A percentile compares a stretch with the other conserved stretches of the same genome.
These are phyloP conservation scores for Fragaria vesca DNA, from an alignment of 306 rosid genomes.

Conservation along the genomic window DNA sequence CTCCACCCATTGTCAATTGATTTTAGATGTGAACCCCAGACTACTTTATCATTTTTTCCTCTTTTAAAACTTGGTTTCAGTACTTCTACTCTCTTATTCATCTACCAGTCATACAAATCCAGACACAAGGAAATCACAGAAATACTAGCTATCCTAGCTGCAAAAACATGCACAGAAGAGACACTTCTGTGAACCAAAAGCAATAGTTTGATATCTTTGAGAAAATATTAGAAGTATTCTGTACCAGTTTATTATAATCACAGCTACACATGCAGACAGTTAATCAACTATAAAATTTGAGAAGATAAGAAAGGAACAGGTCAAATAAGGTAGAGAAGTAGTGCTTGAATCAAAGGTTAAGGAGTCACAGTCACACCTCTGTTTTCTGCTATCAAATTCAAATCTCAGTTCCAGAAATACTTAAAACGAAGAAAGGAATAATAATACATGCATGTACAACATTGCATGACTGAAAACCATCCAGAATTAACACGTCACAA, in stretches of 20 bases:
- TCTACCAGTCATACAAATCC: background rate
- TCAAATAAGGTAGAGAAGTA: constrained; percentile 4
- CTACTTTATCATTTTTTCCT: background rate
- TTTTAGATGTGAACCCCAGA: too few relatives aligned
- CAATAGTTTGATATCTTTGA: background rate
- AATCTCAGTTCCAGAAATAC: constrained; percentile 1
- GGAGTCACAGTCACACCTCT: background rate
- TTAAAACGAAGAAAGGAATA: background rate
- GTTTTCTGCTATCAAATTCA: background rate
- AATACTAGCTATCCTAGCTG: background rate
- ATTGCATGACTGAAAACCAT: constrained; percentile 20
- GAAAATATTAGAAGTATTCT: background rate
- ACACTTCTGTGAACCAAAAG: constrained; percentile 4
- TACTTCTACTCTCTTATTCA: background rate
- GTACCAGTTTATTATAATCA: background rate
- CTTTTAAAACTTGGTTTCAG: background rate
- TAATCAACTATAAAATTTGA: background rate
- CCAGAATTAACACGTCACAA: constrained; percentile 4
- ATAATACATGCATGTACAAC: background rate
- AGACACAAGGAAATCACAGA: background rate
- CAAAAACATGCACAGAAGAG: background rate
- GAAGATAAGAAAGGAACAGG: background rate
- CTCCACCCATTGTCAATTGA: too few relatives aligned
- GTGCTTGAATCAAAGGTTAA: background rate
- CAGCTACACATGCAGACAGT: constrained; percentile 12